Evolutionary conservation across 495 filamentous ascomycete species (phyloP).

Genomic region (Tetracladium marchalianum): DNA sequence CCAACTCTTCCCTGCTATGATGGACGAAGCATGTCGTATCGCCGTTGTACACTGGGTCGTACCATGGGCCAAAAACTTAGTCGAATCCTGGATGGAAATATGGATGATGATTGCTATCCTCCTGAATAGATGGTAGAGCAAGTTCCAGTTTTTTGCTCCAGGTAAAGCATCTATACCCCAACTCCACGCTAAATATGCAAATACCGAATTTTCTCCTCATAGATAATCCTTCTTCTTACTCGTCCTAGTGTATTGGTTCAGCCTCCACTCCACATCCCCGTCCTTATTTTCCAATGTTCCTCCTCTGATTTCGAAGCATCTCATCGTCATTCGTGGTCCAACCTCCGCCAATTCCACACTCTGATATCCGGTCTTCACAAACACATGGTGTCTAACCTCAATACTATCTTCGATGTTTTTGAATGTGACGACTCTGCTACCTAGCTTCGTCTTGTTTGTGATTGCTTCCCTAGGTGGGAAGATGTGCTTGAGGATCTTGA

Average conservation of each 20-base stretch:
- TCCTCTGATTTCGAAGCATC: constrained; percentile 83
- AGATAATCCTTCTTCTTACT: constrained; percentile 88
- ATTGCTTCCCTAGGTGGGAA: constrained; percentile 81
- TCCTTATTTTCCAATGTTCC: constrained; percentile 94
- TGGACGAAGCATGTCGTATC: constrained; percentile 3
- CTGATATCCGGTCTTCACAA: constrained; percentile 74
- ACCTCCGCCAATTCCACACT: constrained; percentile 92
- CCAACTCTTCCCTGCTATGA: not conserved
- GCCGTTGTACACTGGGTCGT: constrained; percentile 1
- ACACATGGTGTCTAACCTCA: constrained; percentile 75
- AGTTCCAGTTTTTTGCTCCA: constrained; percentile 4
- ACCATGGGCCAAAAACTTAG: constrained; percentile 1
- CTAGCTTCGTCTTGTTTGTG: constrained; percentile 55
- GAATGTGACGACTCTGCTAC: constrained; percentile 86
- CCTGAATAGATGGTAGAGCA: not conserved
- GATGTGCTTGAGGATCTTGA: constrained; percentile 88
- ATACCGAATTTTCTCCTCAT: constrained; percentile 29
- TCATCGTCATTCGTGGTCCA: constrained; percentile 93
- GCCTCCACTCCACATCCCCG: constrained; percentile 92
- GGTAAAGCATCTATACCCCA: constrained; percentile 12
- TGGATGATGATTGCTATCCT: not conserved
- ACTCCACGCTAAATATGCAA: constrained; percentile 20
- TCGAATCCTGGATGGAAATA: not conserved
- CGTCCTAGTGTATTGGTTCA: constrained; percentile 91
- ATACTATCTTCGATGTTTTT: constrained; percentile 92